Base-by-base conservation (phyloP, 2,329 filamentous ascomycete species). In the Lachnellula suecica region DNA sequence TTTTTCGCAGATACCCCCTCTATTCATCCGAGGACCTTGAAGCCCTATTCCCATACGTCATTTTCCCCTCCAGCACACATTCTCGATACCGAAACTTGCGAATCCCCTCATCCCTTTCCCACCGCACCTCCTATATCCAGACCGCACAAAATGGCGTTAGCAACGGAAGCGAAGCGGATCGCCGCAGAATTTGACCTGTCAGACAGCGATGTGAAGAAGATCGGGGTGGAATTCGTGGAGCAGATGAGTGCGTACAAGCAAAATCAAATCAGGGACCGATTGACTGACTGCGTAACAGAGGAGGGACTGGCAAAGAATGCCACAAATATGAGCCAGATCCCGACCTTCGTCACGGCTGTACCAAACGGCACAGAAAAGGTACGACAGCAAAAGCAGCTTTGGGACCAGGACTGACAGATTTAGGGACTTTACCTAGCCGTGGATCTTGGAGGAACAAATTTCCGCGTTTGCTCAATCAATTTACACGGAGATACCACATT, bases 341-440 rank as follows among this genome's bases (percentile, higher is more conserved):
- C 94, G 7, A 96, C 92, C 38, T 99, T 96, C 72, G 93, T 99
- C 61, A 97, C 94, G 1, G 87, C 84, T 31, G 92, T 97, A 24
- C 94, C 94, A 68, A 94, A 97, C 80, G 94, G 94, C 64, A 97
- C 92, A 3, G 94, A 99, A 75, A 96, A 97, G 86, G 91, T 93
- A 74, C 64, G 63, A 20, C 43, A 15, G 15, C 5, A 15, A 7
- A 22, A 11, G 37, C n/a, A 27, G 20, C 10, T 17, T 19, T 17
- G 3, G 34, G 27, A 9, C n/a, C 13, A 17, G 34, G 38, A 50
- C 47, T 58, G 47, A 63, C 53, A 34, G 41, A 17, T 22, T 22
- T 46, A 63, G 91, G 94, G 94, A 44, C 79, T 97, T 35, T 99
- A 97, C 74, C 85, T 99, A 68, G 93, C 94, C 35, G 92, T 99